Conservation (phyloP, 2,329 filamentous ascomycete genomes). For the Didymella glomerata region DNA sequence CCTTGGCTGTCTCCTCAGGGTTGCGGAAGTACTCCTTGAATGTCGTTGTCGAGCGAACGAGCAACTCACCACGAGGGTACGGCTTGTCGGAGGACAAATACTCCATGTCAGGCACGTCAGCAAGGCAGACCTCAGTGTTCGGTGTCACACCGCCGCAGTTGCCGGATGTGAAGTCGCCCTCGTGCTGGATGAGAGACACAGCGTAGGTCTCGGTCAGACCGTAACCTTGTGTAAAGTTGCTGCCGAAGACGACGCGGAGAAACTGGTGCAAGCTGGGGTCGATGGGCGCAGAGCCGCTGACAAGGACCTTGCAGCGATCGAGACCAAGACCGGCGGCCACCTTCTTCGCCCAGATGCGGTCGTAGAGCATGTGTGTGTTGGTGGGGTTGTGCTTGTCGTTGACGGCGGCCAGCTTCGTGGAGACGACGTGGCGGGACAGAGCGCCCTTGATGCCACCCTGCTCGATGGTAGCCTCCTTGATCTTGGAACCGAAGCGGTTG, state of each 20-base stretch:
- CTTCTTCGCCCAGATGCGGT: conserved; percentile 91
- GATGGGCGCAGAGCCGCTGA: conserved; percentile 89
- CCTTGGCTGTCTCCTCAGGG: conserved; percentile 82
- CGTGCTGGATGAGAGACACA: conserved; percentile 72
- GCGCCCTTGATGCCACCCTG: conserved; percentile 81
- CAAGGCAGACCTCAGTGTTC: conserved; percentile 76
- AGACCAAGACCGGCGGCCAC: conserved; percentile 84
- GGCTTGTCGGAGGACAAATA: conserved; percentile 90
- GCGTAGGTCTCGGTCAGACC: conserved; percentile 95
- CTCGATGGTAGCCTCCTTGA: conserved; percentile 80
- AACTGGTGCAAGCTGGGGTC: conserved; percentile 90
- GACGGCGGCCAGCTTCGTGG: conserved; percentile 81
- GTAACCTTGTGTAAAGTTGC: conserved; percentile 85
- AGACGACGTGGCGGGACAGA: conserved; percentile 80
- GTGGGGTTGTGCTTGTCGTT: conserved; percentile 76
- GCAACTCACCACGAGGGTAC: conserved; percentile 85
- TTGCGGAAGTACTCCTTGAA: conserved; percentile 94
- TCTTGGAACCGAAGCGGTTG: conserved; percentile 86
- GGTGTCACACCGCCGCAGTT: conserved; percentile 81
- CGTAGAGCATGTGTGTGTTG: conserved; percentile 79
- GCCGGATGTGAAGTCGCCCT: conserved; percentile 75
- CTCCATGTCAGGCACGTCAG: conserved; percentile 93
- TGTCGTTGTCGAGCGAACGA: conserved; percentile 79
- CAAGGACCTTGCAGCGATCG: conserved; percentile 74
- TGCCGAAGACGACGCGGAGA: conserved; percentile 81